A percentile compares a stretch with the other conserved stretches of the same genome.
phyloP scores from a whole-genome alignment of 2,329 filamentous ascomycete genomes.

The Colletotrichum limetticola region DNA sequence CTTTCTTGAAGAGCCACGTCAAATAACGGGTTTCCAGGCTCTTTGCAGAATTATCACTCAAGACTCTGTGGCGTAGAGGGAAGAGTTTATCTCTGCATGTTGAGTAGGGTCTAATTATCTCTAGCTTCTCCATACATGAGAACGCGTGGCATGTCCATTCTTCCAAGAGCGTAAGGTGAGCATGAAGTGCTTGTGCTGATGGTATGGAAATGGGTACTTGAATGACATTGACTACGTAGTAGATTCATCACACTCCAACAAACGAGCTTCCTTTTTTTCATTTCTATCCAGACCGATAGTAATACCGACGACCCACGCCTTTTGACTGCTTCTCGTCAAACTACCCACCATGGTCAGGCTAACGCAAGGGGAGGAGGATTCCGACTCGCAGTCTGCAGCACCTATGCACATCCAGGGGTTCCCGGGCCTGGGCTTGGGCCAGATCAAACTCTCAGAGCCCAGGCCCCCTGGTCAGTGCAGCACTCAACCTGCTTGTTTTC shows the following conservation, averaged over 20 bases:
- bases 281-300: not conserved
- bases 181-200: not conserved
- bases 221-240: not conserved
- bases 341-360: not conserved
- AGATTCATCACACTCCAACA: not conserved
- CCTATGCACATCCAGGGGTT: not conserved
- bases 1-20: not conserved
- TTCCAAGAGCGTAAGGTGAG: not conserved
- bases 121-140: not conserved
- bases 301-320: not conserved
- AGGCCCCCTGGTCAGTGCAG: not conserved
- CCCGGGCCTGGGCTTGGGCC: not conserved
- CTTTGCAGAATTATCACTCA: not conserved
- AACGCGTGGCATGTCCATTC: not conserved
- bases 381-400: not conserved
- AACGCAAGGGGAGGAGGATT: not conserved
- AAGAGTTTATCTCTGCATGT: not conserved
- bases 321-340: not conserved
- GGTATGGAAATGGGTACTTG: not conserved
- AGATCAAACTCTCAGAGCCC: not conserved
- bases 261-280: not conserved
- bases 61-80: not conserved
- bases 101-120: not conserved
- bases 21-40: not conserved
- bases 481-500: not conserved